Evolutionary conservation across 2,329 filamentous ascomycete species (phyloP).

Genomic region (Pestalotiopsis sp.): DNA sequence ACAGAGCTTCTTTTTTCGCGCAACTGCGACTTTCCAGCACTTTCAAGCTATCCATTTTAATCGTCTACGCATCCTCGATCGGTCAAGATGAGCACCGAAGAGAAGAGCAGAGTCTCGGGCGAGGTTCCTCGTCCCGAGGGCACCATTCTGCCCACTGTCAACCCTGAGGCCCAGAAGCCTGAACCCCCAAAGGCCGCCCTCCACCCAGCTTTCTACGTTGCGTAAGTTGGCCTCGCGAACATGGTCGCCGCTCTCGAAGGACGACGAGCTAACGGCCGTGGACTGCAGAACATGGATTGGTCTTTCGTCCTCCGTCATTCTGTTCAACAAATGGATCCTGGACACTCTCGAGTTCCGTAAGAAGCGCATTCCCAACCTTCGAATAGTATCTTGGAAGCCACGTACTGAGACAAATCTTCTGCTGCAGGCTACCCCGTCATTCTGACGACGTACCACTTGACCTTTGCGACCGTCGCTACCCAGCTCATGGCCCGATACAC

Average conservation of each 20-base stretch:
- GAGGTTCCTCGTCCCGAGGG: slow-evolving; percentile 67
- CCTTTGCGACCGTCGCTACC: slow-evolving; percentile 92
- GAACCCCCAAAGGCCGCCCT: slow-evolving; percentile 66
- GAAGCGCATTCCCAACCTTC: slow-evolving; percentile 30
- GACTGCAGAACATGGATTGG: slow-evolving; percentile 80
- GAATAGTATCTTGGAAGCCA: slow-evolving; percentile 8
- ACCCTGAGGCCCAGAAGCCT: slow-evolving; percentile 73
- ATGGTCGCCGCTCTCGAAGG: background rate
- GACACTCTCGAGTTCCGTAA: slow-evolving; percentile 82
- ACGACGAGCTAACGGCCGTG: slow-evolving; percentile 10
- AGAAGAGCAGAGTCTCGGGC: slow-evolving; percentile 84
- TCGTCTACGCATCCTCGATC: slow-evolving; percentile 22
- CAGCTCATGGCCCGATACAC: slow-evolving; percentile 92
- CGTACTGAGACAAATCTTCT: slow-evolving; percentile 26
- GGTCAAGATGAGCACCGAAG: slow-evolving; percentile 65
- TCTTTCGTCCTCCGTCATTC: slow-evolving; percentile 89
- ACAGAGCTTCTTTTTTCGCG: slow-evolving; percentile 8
- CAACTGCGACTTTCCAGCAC: slow-evolving; percentile 2
- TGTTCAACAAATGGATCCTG: slow-evolving; percentile 99
- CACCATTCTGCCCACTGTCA: slow-evolving; percentile 77
- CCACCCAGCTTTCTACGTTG: slow-evolving; percentile 85
- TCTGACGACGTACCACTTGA: slow-evolving; percentile 93
- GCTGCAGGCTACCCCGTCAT: slow-evolving; percentile 70
- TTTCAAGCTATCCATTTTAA: slow-evolving; percentile 11
- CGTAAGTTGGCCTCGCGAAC: slow-evolving; percentile 47